Evolutionary conservation across 768 basidiomycete species (phyloP).

Genomic region (Artomyces pyxidatus): DNA sequence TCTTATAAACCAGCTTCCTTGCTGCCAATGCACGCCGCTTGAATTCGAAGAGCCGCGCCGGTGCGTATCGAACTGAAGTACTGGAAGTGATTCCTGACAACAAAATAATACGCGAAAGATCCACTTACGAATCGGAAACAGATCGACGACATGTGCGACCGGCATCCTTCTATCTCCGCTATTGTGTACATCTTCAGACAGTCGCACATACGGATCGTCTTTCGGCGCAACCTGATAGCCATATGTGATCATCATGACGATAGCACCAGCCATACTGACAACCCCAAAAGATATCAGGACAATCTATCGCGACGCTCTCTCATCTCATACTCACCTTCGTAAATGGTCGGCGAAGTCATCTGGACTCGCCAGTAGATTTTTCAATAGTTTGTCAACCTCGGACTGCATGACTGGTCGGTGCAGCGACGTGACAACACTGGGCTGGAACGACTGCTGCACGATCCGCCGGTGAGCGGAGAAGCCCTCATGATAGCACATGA

Average conservation of each 20-base stretch:
- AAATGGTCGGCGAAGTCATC: neutral
- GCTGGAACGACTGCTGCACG: constrained; percentile 4
- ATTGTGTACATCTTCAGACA: constrained; percentile 9
- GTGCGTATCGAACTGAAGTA: no score
- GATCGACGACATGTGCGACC: no score
- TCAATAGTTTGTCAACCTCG: neutral
- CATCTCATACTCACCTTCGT: neutral
- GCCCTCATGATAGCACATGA: neutral
- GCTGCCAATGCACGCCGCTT: no score
- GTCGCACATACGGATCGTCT: constrained; percentile 9
- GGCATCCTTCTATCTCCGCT: no score
- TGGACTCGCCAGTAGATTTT: neutral
- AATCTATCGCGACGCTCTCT: neutral
- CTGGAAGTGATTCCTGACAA: no score
- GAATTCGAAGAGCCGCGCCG: no score
- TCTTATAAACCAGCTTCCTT: no score
- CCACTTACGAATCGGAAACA: no score
- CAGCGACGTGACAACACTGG: neutral
- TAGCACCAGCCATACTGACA: constrained; percentile 3
- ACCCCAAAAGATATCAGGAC: neutral
- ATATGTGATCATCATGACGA: constrained; percentile 14
- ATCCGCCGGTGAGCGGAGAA: constrained; percentile 1
- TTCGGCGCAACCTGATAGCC: constrained; percentile 8
- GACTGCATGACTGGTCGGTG: constrained; percentile 3
- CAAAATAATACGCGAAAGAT: no score